A percentile compares a stretch with the other conserved stretches of the same genome.
Conservation (phyloP, 2,329 filamentous ascomycete genomes). For the Aureobasidium melanogenum region DNA sequence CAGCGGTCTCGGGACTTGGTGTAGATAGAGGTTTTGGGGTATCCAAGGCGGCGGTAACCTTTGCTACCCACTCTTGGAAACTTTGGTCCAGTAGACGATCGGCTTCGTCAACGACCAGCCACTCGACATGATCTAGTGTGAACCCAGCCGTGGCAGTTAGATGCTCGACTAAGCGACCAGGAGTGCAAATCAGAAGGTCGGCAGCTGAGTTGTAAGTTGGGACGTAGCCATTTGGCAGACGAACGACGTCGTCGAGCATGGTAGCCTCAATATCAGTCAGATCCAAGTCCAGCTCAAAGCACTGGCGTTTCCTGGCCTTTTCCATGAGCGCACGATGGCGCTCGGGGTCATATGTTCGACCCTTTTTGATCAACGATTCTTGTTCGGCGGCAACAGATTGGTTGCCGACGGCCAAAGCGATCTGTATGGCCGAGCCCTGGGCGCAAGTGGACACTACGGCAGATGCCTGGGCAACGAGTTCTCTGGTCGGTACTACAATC, state of each 20-base stretch:
- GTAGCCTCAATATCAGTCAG: constrained; percentile 20
- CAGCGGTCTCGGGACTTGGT: constrained; percentile 16
- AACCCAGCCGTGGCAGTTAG: constrained; percentile 78
- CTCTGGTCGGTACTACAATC: constrained; percentile 82
- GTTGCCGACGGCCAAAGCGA: constrained; percentile 77
- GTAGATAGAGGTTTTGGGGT: constrained; percentile 40
- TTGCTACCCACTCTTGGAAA: constrained; percentile 81
- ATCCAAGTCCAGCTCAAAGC: constrained; percentile 27
- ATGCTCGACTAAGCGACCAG: constrained; percentile 86
- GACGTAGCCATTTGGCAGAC: constrained; percentile 52
- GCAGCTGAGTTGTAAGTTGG: constrained; percentile 60
- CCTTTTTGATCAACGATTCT: constrained; percentile 50
- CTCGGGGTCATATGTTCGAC: constrained; percentile 52
- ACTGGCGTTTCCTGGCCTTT: constrained; percentile 23
- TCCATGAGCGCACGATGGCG: constrained; percentile 43
- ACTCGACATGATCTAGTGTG: constrained; percentile 65
- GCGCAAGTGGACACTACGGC: constrained; percentile 69
- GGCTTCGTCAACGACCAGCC: constrained; percentile 89
- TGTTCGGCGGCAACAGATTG: constrained; percentile 63
- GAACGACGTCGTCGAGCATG: constrained; percentile 29
- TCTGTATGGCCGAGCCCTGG: constrained; percentile 60
- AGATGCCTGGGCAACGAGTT: constrained; percentile 79
- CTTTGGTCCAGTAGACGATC: constrained; percentile 86
- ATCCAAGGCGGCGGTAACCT: constrained; percentile 54
- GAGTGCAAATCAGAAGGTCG: constrained; percentile 84